Evolutionary conservation across 176 grass and related monocot genomes (phyloP).

Genomic region (Hordeum marinum): DNA sequence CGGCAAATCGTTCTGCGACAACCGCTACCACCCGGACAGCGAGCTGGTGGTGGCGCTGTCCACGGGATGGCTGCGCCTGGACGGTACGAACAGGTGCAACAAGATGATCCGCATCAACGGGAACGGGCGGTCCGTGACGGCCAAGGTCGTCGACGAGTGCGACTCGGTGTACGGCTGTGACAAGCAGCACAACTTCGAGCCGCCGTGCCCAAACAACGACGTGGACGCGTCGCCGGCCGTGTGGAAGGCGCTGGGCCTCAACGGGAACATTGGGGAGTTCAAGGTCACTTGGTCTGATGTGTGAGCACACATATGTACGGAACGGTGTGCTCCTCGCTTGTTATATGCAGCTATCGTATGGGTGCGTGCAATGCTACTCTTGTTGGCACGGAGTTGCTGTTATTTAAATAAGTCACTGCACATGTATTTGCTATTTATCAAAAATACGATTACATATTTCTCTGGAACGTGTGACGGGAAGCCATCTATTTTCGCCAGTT

Average conservation of each 20-base stretch:
- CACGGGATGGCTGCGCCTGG: background rate
- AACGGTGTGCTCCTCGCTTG: background rate
- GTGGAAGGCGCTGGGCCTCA: slow-evolving; percentile 33
- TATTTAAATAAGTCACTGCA: background rate
- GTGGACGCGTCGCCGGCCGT: slow-evolving; percentile 27
- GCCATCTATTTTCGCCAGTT: too few relatives aligned
- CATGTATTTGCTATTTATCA: background rate
- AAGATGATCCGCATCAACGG: background rate
- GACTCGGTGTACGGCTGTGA: slow-evolving; percentile 38
- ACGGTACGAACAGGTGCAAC: background rate
- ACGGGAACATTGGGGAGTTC: slow-evolving; percentile 11
- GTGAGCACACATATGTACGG: background rate
- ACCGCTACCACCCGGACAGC: background rate
- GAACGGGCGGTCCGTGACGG: slow-evolving; percentile 26
- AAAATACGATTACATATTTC: background rate
- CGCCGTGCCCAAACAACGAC: slow-evolving; percentile 43
- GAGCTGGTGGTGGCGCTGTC: background rate
- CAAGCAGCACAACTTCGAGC: slow-evolving; percentile 37
- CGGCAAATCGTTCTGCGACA: background rate
- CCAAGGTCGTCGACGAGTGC: slow-evolving; percentile 51
- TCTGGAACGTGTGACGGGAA: too few relatives aligned
- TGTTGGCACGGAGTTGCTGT: background rate
- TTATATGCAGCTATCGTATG: background rate
- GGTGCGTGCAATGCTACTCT: background rate
- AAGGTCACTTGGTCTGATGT: slow-evolving; percentile 16